phyloP scores from a whole-genome alignment of 768 basidiomycete species.

The Agaricus sinodeliciosus region DNA sequence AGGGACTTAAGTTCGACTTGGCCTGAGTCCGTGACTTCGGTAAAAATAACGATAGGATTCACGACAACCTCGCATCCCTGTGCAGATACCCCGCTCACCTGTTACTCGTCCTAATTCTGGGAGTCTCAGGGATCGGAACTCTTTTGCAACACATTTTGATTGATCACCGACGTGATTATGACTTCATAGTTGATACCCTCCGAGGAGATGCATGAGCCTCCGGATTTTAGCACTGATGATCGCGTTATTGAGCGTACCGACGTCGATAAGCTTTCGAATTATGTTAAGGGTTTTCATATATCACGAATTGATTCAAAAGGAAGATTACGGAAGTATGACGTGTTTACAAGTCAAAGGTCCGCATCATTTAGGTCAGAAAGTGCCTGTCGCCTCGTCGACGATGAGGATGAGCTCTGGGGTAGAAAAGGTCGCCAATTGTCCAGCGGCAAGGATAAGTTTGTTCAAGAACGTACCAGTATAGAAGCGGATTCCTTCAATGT shows the following conservation, averaged over 20 bases:
- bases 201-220: slow-evolving; percentile 3
- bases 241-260: neutral
- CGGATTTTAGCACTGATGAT: neutral
- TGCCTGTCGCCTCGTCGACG: neutral
- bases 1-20: neutral
- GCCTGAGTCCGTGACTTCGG: neutral
- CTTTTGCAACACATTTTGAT: neutral
- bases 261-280: neutral
- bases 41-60: neutral
- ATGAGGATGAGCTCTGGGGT: slow-evolving; percentile 4
- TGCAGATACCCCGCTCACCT: neutral
- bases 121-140: neutral
- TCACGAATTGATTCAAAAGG: neutral
- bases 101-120: neutral
- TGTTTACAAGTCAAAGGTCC: too few species aligned
- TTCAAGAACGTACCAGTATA: slow-evolving; percentile 18
- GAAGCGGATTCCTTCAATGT: slow-evolving; percentile 23
- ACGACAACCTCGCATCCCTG: neutral
- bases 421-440: neutral
- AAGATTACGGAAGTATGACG: neutral
- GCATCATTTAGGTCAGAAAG: neutral
- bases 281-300: neutral
- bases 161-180: neutral
- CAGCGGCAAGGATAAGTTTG: neutral
- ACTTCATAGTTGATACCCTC: neutral